Evolutionary conservation across 2,329 filamentous ascomycete genomes (phyloP), one percentile per base, ranked within the genome.

Genomic region (Myriosclerotinia duriaeana): DNA sequence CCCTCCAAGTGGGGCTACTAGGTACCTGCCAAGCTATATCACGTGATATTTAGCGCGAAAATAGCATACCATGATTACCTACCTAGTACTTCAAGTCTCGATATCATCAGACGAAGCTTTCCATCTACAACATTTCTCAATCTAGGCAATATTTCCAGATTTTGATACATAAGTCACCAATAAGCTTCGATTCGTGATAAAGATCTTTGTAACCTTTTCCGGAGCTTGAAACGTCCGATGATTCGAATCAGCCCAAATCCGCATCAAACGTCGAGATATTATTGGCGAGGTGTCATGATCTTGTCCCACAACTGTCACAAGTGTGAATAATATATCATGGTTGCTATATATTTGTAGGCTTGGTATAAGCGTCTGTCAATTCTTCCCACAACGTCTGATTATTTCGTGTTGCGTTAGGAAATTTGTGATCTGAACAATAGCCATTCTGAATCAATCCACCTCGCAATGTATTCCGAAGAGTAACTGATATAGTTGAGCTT

Each of bases 231-330:
- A 59, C 42, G n/a, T 36, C 12, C 20, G 15, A 48, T 30, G 56
- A 59, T 59, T 59, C 30, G 30, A 46, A 48, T 22, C 42, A 59
- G n/a, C n/a, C n/a, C 20, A 48, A 48, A 6, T 48, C 14, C 48
- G 14, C 26, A 22, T 48, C 17, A 6, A 14, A 15, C 12, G 7
- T 22, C 2, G 53, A n/a, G 12, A 22, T 59, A 15, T 34, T 36
- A 34, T 46, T 30, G 26, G 9, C 14, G 15, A 36, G 20, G 55
- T 44, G 5, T 14, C 20, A 26, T 9, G 56, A 15, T 48, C 34
- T 17, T 46, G 40, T 59, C 20, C 17, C 40, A 48, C 30, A 8
- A 34, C 30, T 54, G 53, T 54, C 34, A 17, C 53, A 54, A n/a
- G 53, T 54, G 42, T 46, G 42, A 14, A n/a, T 59, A 15, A 22